These are phyloP conservation scores for Yamadazyma kitorensis DNA, from an alignment of 805 yeast species.

Conservation along the genomic window DNA sequence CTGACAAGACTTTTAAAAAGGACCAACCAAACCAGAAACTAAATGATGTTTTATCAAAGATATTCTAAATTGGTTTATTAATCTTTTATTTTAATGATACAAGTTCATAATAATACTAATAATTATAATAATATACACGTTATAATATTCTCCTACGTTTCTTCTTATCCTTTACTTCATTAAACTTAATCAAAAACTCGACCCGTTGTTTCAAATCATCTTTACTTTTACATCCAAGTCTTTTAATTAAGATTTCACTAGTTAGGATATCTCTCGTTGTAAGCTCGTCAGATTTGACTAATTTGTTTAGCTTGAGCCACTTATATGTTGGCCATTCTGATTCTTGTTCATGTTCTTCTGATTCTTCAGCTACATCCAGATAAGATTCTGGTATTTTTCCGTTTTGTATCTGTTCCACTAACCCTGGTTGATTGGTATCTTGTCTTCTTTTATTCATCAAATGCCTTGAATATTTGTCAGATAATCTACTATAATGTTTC, in stretches of 20 bases:
- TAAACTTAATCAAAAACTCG: slow-evolving; percentile 21
- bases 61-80: slow-evolving; percentile 35
- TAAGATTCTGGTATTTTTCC: slow-evolving; percentile 5
- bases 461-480: slow-evolving; percentile 20
- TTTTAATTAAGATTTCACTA: slow-evolving; percentile 24
- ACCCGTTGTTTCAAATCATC: slow-evolving; percentile 32
- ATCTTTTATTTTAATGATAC: slow-evolving; percentile 7
- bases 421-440: slow-evolving; percentile 2
- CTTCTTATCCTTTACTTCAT: slow-evolving; percentile 1
- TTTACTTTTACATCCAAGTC: slow-evolving; percentile 19
- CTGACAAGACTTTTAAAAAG: slow-evolving; percentile 45
- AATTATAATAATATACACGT: not conserved
- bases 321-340: slow-evolving; percentile 25
- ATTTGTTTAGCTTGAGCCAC: slow-evolving; percentile 31
- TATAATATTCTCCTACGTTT: not conserved
- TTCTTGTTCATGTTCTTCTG: not conserved
- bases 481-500: slow-evolving; percentile 14
- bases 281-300: slow-evolving; percentile 26
- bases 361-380: slow-evolving; percentile 4
- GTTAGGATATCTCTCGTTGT: slow-evolving; percentile 25
- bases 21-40: slow-evolving; percentile 40
- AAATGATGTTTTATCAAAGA: slow-evolving; percentile 49
- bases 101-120: not conserved
- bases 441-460: slow-evolving; percentile 9
- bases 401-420: slow-evolving; percentile 1